phyloP scores from a whole-genome alignment of 2,329 filamentous ascomycete species.

The Daldinia sp. region DNA sequence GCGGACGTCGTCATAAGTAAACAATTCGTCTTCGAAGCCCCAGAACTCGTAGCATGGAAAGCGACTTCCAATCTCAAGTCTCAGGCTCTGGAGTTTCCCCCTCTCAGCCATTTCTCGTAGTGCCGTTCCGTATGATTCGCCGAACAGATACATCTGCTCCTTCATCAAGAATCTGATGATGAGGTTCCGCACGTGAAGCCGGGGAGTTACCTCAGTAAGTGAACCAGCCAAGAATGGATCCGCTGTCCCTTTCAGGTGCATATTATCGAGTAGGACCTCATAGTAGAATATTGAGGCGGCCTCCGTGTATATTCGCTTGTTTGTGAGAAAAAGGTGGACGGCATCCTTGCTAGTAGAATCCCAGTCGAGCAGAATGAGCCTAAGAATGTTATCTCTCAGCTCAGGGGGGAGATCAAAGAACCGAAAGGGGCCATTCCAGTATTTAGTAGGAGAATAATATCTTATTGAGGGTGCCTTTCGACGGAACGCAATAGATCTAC shows the following conservation, averaged over 20 bases:
- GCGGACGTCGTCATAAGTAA: slow-evolving; percentile 31
- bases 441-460: slow-evolving; percentile 20
- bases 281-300: slow-evolving; percentile 48
- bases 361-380: slow-evolving; percentile 35
- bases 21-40: slow-evolving; percentile 37
- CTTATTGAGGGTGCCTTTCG: slow-evolving; percentile 27
- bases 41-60: slow-evolving; percentile 48
- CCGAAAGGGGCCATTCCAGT: slow-evolving; percentile 43
- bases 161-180: slow-evolving; percentile 44
- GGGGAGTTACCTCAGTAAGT: slow-evolving; percentile 41
- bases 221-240: slow-evolving; percentile 41
- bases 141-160: slow-evolving; percentile 43
- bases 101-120: slow-evolving; percentile 46
- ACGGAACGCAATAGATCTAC: slow-evolving; percentile 43
- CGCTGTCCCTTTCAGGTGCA: slow-evolving; percentile 26
- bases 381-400: slow-evolving; percentile 45
- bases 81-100: slow-evolving; percentile 42
- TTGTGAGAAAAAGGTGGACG: slow-evolving; percentile 44
- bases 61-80: slow-evolving; percentile 42
- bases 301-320: slow-evolving; percentile 44
- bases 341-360: slow-evolving; percentile 34
- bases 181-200: slow-evolving; percentile 46
- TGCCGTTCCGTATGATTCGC: slow-evolving; percentile 36
- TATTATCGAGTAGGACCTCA: slow-evolving; percentile 45
- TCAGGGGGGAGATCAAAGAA: slow-evolving; percentile 50